A percentile compares a stretch with the other conserved stretches of the same genome.
phyloP scores from a whole-genome alignment of 352 stramenopile genomes.

The Globisporangium iwayamae region DNA sequence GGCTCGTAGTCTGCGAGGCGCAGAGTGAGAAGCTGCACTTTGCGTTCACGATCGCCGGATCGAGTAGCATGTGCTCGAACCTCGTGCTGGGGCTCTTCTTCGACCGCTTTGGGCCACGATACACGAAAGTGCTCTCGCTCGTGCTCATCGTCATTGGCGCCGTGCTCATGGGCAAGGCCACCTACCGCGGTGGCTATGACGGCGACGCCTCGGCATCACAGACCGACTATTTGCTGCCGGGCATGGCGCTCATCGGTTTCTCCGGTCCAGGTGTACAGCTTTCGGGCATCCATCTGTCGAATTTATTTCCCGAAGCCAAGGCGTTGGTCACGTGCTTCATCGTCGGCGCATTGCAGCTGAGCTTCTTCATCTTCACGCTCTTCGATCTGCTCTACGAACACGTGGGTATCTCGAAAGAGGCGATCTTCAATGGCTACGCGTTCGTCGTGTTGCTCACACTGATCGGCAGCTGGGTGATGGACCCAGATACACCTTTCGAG shows the following conservation, averaged over 20 bases:
- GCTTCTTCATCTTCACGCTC: slow-evolving; percentile 71
- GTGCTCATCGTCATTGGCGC: slow-evolving; percentile 41
- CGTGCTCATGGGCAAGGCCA: slow-evolving; percentile 47
- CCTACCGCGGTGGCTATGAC: slow-evolving; percentile 15
- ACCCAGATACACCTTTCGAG: slow-evolving; percentile 52
- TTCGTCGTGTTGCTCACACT: slow-evolving; percentile 46
- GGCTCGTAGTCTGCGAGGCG: slow-evolving; percentile 36
- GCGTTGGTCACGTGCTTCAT: slow-evolving; percentile 70
- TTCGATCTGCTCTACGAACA: slow-evolving; percentile 49
- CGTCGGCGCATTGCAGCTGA: slow-evolving; percentile 63
- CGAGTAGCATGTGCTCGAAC: slow-evolving; percentile 62
- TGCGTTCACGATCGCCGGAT: slow-evolving; percentile 56
- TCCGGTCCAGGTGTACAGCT: slow-evolving; percentile 62
- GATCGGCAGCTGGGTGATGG: slow-evolving; percentile 44
- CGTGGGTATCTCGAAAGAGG: slow-evolving; percentile 30
- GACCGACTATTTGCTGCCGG: slow-evolving; percentile 49
- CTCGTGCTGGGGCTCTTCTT: slow-evolving; percentile 58
- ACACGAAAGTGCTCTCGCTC: slow-evolving; percentile 52
- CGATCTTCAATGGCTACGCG: slow-evolving; percentile 55
- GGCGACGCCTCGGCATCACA: not conserved
- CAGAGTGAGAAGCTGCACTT: slow-evolving; percentile 60
- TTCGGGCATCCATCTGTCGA: slow-evolving; percentile 70
- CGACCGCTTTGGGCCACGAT: slow-evolving; percentile 53
- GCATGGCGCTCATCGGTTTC: slow-evolving; percentile 64
- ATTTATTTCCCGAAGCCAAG: slow-evolving; percentile 64